Evolutionary conservation across 768 basidiomycete genomes (phyloP).

Genomic region (Pleurotus ostreatus): DNA sequence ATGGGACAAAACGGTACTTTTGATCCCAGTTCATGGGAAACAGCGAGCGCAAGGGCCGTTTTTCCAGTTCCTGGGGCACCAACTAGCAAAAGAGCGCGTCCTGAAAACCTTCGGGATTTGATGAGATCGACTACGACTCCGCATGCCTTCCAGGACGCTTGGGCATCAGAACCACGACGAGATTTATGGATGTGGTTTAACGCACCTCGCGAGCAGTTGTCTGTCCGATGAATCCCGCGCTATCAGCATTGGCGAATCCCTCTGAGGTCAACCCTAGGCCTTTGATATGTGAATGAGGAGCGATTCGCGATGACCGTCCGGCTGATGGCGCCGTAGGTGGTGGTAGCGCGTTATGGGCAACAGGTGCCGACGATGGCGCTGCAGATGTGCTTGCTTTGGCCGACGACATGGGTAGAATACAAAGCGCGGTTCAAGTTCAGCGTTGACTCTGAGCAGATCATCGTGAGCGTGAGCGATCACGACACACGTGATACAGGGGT

Average conservation of each 20-base stretch:
- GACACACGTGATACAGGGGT: too few species aligned
- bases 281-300: constrained; percentile 95
- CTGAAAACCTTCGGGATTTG: constrained; percentile 90
- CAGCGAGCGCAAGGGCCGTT: constrained; percentile 93
- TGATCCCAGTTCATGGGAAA: constrained; percentile 89
- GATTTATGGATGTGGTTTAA: background rate
- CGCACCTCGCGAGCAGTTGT: constrained; percentile 82
- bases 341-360: constrained; percentile 71
- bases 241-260: constrained; percentile 67
- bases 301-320: constrained; percentile 72
- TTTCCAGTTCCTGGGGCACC: constrained; percentile 98
- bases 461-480: too few species aligned
- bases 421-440: too few species aligned
- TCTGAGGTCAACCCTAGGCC: constrained; percentile 88
- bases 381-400: constrained; percentile 40
- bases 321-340: constrained; percentile 62
- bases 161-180: constrained; percentile 1
- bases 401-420: background rate
- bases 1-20: constrained; percentile 99
- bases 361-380: constrained; percentile 46
- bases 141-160: constrained; percentile 59
- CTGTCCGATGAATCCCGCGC: constrained; percentile 91
- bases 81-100: constrained; percentile 85
- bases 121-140: constrained; percentile 87
- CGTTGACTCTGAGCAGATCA: too few species aligned